phyloP scores from a whole-genome alignment of 169 alveolate species.

The Cryptosporidium baileyi region DNA sequence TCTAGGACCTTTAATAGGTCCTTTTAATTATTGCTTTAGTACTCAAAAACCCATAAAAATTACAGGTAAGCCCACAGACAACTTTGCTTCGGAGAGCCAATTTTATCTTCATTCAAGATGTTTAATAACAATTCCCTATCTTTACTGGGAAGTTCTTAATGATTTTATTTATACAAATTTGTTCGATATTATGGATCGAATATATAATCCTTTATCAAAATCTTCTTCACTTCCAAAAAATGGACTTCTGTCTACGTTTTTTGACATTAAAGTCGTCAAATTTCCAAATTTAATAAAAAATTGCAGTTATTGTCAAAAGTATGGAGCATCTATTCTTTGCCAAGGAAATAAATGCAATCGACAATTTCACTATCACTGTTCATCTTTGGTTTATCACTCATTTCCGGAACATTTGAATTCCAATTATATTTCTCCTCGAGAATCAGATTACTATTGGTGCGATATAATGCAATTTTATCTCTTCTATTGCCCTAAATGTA shows the following conservation, averaged over 20 bases:
- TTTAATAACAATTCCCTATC: conserved; percentile 39
- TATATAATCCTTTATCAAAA: conserved; percentile 13
- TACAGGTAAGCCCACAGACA: not conserved
- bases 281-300: conserved; percentile 9
- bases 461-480: conserved; percentile 31
- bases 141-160: conserved; percentile 46
- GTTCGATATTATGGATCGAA: conserved; percentile 17
- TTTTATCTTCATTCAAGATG: conserved; percentile 58
- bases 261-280: conserved; percentile 12
- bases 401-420: conserved; percentile 48
- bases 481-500: conserved; percentile 61
- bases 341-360: conserved; percentile 23
- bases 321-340: conserved; percentile 60
- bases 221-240: conserved; percentile 10
- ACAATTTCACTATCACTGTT: conserved; percentile 54
- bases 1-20: conserved; percentile 62
- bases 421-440: conserved; percentile 39
- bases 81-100: not conserved
- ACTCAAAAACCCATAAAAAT: conserved; percentile 3
- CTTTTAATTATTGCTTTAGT: conserved; percentile 22
- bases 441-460: conserved; percentile 50
- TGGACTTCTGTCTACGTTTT: conserved; percentile 11
- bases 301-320: conserved; percentile 33
- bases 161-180: conserved; percentile 44
- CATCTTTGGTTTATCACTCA: conserved; percentile 35